Evolutionary conservation across 2,329 filamentous ascomycete species (phyloP).

Genomic region (Xylaria sp.): DNA sequence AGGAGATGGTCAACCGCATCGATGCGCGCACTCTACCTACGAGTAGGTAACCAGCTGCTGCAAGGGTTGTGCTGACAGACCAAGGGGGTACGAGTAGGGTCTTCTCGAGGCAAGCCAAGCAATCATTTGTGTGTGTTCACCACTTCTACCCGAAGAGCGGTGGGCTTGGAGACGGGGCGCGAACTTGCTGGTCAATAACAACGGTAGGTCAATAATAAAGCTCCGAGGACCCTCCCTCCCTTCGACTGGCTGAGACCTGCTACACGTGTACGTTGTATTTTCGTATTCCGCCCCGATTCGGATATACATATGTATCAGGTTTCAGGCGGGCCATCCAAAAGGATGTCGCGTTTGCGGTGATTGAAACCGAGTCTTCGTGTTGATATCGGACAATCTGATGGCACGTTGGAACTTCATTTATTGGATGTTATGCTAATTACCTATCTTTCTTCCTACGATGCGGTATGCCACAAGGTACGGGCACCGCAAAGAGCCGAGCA

Average conservation of each 20-base stretch:
- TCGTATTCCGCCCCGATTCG: neutral
- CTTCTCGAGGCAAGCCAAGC: neutral
- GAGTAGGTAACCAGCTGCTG: too few species aligned
- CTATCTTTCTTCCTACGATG: neutral
- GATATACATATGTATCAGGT: neutral
- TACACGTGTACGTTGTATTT: slow-evolving; percentile 14
- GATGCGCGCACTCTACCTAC: too few species aligned
- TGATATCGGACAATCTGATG: neutral
- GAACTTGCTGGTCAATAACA: neutral
- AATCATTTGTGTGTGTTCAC: slow-evolving; percentile 2
- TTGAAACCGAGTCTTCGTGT: slow-evolving; percentile 1
- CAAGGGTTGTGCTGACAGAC: too few species aligned
- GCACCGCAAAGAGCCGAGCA: neutral
- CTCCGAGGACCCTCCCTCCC: neutral
- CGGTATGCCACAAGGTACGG: neutral
- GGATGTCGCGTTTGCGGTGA: neutral
- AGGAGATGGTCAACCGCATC: too few species aligned
- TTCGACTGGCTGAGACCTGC: slow-evolving; percentile 13
- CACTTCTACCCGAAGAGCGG: neutral
- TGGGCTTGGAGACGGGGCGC: neutral
- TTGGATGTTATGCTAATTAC: neutral
- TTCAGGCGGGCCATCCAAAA: slow-evolving; percentile 5
- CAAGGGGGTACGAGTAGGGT: too few species aligned
- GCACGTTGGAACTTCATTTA: slow-evolving; percentile 1
- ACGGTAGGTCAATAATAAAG: slow-evolving; percentile 3